Evolutionary conservation across 2,329 filamentous ascomycete genomes (phyloP).

Genomic region (Colletotrichum plurivorum): DNA sequence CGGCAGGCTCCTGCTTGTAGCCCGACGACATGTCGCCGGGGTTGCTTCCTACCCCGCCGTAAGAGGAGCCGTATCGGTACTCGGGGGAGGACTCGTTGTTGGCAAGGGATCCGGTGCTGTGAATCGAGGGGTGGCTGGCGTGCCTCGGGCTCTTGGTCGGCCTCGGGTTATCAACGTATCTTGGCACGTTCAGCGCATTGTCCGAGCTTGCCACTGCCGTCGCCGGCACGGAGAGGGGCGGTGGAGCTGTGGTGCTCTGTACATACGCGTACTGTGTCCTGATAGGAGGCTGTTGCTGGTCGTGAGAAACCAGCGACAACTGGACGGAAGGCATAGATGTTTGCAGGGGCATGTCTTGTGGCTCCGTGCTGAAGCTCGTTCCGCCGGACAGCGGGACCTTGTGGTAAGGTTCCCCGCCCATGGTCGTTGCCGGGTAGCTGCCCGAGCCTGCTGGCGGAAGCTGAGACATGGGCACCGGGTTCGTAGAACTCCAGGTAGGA

Average conservation of each 20-base stretch:
- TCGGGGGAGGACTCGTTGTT: slow-evolving; percentile 66
- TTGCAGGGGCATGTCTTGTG: slow-evolving; percentile 67
- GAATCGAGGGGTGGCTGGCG: slow-evolving; percentile 67
- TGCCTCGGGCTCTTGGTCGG: slow-evolving; percentile 71
- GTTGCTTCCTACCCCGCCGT: slow-evolving; percentile 51
- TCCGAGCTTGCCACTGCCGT: slow-evolving; percentile 55
- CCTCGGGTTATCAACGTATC: slow-evolving; percentile 71
- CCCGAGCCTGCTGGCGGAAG: slow-evolving; percentile 62
- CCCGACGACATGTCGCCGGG: slow-evolving; percentile 50
- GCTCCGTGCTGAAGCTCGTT: slow-evolving; percentile 63
- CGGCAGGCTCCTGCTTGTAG: slow-evolving; percentile 50
- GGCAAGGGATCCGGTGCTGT: slow-evolving; percentile 63
- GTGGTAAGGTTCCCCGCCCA: slow-evolving; percentile 65
- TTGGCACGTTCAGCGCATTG: slow-evolving; percentile 65
- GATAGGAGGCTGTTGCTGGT: slow-evolving; percentile 62
- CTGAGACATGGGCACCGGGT: slow-evolving; percentile 62
- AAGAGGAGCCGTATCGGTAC: slow-evolving; percentile 69
- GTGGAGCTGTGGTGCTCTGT: slow-evolving; percentile 63
- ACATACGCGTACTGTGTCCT: slow-evolving; percentile 70
- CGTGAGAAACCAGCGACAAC: slow-evolving; percentile 63
- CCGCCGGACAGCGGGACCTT: slow-evolving; percentile 67
- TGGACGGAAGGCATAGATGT: slow-evolving; percentile 69
- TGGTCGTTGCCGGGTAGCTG: slow-evolving; percentile 65
- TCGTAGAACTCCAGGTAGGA: slow-evolving; percentile 67
- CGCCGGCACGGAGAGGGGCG: slow-evolving; percentile 62